Evolutionary conservation across 2,329 filamentous ascomycete species (phyloP).

Genomic region (Trichophyton simii): DNA sequence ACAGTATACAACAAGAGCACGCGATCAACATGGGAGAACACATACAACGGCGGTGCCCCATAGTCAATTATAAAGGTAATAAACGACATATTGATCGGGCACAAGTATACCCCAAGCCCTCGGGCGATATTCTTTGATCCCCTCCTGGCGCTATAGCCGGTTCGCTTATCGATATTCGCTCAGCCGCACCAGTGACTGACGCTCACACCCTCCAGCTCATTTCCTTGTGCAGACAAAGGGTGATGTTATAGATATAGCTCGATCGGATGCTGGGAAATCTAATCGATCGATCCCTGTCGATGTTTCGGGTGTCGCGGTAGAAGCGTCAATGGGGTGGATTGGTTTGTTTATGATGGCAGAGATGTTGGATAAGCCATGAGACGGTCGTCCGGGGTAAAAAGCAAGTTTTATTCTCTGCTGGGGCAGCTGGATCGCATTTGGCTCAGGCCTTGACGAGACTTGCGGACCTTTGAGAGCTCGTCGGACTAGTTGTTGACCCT

Average conservation of each 20-base stretch:
- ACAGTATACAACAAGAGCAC: constrained; percentile 10
- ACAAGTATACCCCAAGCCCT: too few species aligned
- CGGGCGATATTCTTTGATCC: not conserved
- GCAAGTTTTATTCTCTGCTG: not conserved
- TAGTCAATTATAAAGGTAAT: constrained; percentile 32
- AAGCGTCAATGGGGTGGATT: not conserved
- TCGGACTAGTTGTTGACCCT: not conserved
- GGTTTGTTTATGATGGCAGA: not conserved
- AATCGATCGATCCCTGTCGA: not conserved
- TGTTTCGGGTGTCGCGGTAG: not conserved
- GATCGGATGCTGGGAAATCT: not conserved
- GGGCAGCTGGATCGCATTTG: not conserved
- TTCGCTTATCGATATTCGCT: not conserved
- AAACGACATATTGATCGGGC: constrained; percentile 20
- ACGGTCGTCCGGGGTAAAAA: not conserved
- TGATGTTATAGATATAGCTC: not conserved
- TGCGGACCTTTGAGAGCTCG: not conserved
- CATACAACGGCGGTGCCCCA: constrained; percentile 39
- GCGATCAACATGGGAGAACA: constrained; percentile 10
- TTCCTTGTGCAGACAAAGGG: not conserved
- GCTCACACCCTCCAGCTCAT: not conserved
- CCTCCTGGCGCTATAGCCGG: not conserved
- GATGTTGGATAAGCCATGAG: not conserved
- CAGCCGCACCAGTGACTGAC: not conserved
- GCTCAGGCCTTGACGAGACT: not conserved